Evolutionary conservation across 2,329 filamentous ascomycete genomes (phyloP).

Genomic region (Penicillium sp.): DNA sequence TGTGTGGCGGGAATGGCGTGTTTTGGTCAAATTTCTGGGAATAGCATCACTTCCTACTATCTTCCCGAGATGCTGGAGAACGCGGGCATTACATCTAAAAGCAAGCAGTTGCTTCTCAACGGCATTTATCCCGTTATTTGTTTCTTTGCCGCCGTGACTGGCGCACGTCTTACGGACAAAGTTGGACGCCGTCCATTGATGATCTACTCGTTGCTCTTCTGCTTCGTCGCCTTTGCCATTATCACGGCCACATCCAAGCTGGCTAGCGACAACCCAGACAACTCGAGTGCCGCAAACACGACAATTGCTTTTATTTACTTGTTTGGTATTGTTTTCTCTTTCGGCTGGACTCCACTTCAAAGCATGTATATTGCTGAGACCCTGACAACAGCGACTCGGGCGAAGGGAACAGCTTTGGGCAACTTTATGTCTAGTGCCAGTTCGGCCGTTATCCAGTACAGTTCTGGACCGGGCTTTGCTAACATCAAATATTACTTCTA

Average conservation of each 20-base stretch:
- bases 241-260: too few species aligned
- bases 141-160: slow-evolving; percentile 31
- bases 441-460: slow-evolving; percentile 26
- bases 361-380: slow-evolving; percentile 10
- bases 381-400: slow-evolving; percentile 11
- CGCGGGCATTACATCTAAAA: slow-evolving; percentile 34
- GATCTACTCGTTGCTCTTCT: slow-evolving; percentile 3
- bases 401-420: slow-evolving; percentile 13
- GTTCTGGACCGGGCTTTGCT: slow-evolving; percentile 16
- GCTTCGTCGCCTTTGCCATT: slow-evolving; percentile 10
- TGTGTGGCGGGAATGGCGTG: slow-evolving; percentile 14
- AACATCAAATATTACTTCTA: slow-evolving; percentile 23
- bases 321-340: slow-evolving; percentile 39
- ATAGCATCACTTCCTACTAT: slow-evolving; percentile 36
- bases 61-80: slow-evolving; percentile 37
- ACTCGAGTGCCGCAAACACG: slow-evolving; percentile 35
- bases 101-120: slow-evolving; percentile 44
- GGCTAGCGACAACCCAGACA: slow-evolving; percentile 36
- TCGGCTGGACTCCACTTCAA: slow-evolving; percentile 37
- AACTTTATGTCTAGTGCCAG: neutral
- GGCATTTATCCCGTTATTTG: slow-evolving; percentile 40
- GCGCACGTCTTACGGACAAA: slow-evolving; percentile 27
- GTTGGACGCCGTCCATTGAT: slow-evolving; percentile 30
- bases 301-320: slow-evolving; percentile 42
- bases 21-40: slow-evolving; percentile 38